Evolutionary conservation across 108 stramenopile species (phyloP), one percentile per base, ranked within the genome.

Genomic region (Craspedostauros australis): DNA sequence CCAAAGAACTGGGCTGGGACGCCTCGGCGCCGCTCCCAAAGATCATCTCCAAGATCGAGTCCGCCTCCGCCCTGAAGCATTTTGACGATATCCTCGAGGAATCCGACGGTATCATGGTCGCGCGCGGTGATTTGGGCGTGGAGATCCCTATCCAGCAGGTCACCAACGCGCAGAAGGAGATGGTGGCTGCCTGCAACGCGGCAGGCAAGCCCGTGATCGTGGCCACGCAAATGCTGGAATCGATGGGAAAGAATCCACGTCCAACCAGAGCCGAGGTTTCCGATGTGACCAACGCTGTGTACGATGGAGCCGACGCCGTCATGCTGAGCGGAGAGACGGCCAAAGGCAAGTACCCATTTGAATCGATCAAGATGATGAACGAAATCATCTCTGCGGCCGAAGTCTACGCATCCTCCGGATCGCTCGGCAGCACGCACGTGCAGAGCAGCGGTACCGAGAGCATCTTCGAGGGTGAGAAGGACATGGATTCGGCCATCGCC

Each of bases 281-380:
- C 9, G 98, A 99, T 73, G 96, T 99, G 4, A 96, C 96, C 24
- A 99, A 99, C 56, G 98, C 98, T 15, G 95, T 99, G 4, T 86
- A 96, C 28, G 98, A 99, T 61, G 98, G 98, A n/a, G 91, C 96
- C 23, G 98, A 99, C 62, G 88, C 88, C 37, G 96, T 97, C 46
- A 99, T 99, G 98, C 79, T 94, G 5, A 88, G 84, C 31, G 98
- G 96, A 5, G 98, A 99, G 75, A 99, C 98, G 1, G 96, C 96
- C 31, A 96, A 96, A 66, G 98, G 98, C 12, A 91, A 92, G 50
- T 98, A 89, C 66, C 96, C 96, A 18, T 70, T 77, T 14, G 85
- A 93, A n/a, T 78, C 95, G 4, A 92, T 97, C 33, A 57, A 71
- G 44, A 96, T 82, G 50, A 99, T 99, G 91, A 77, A 95, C 54